Base-by-base conservation (phyloP, 2,329 filamentous ascomycete genomes). In the Fusarium napiforme region DNA sequence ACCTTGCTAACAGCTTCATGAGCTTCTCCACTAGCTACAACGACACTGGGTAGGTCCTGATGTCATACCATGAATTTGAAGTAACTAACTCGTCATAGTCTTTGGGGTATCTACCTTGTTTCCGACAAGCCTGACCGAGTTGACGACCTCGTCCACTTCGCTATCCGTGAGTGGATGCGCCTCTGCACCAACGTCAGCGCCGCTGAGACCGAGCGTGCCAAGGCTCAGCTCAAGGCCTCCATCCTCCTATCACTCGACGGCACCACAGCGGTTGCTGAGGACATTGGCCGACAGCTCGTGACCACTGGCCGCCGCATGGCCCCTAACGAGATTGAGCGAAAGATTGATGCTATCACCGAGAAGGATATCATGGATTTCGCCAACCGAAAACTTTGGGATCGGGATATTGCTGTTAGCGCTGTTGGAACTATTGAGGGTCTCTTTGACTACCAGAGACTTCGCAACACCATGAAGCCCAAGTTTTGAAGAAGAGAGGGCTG, bases 11-110 rank as follows among this genome's bases (percentile, higher is more conserved):
- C 89, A 98, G 95, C 91, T 99, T 98, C 90, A 99, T 99, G 97
- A 97, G 94, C 88, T 99, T 99, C 88, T 98, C 95, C 76, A 99
- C 96, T 77, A 97, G 94, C 89, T 99, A 99, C 88, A 98, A 95
- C 82, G 96, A 99, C 85, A 99, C 96, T 83, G 96, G 95, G 95
- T 97, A 90, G 85, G 92, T 60, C 39, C 36, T 58, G 60, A 26
- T 16, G 32, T 21, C 11, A 19, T n/a, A 19, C 12, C 16, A 36
- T 23, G 23, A 28, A 21, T n/a, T 36, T 34, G n/a, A 9, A 65
- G 43, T 72, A 65, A 58, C 79, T 81, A 76, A 83, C 65, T 23
- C 58, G 8, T 37, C 43, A 9, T 79, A 97, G 96, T 89, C 94
- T 99, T 78, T 99, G 96, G 96, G 96, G 96, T 87, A 98, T 98